phyloP scores from a whole-genome alignment of 352 stramenopile species.

The Halophytophthora batemanensis region DNA sequence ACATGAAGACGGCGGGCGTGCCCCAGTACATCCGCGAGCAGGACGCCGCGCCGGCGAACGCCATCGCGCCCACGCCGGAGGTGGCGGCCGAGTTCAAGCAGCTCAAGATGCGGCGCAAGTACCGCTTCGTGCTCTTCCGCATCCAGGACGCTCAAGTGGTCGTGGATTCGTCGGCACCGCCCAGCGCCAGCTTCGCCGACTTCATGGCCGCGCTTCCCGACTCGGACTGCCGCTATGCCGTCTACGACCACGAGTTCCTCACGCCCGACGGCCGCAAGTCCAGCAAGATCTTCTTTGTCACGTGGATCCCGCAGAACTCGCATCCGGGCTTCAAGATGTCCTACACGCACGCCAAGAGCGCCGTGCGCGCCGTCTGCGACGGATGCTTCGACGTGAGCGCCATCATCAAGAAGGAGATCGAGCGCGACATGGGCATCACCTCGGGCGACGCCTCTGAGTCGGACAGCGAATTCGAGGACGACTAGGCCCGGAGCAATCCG shows the following conservation, averaged over 20 bases:
- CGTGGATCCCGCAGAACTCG: slow-evolving; percentile 83
- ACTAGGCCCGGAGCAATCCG: slow-evolving; percentile 34
- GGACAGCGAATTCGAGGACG: slow-evolving; percentile 84
- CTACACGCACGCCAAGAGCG: slow-evolving; percentile 86
- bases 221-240: slow-evolving; percentile 81
- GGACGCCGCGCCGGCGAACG: slow-evolving; percentile 64
- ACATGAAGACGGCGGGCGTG: slow-evolving; percentile 86
- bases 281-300: slow-evolving; percentile 88
- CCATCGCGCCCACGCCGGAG: slow-evolving; percentile 62
- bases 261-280: slow-evolving; percentile 79
- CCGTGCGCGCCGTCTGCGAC: slow-evolving; percentile 72
- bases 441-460: slow-evolving; percentile 69
- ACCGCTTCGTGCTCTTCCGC: slow-evolving; percentile 81
- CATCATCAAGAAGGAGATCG: slow-evolving; percentile 67
- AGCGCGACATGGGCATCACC: slow-evolving; percentile 59
- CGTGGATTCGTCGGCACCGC: slow-evolving; percentile 53
- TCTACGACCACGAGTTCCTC: slow-evolving; percentile 84
- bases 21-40: slow-evolving; percentile 71
- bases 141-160: slow-evolving; percentile 74
- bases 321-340: slow-evolving; percentile 86
- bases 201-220: slow-evolving; percentile 67
- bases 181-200: slow-evolving; percentile 44
- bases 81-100: slow-evolving; percentile 75
- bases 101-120: slow-evolving; percentile 88
- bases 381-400: slow-evolving; percentile 81